These are phyloP conservation scores for Candida qinlingensis DNA, from an alignment of 805 yeast species.

Conservation along the genomic window DNA sequence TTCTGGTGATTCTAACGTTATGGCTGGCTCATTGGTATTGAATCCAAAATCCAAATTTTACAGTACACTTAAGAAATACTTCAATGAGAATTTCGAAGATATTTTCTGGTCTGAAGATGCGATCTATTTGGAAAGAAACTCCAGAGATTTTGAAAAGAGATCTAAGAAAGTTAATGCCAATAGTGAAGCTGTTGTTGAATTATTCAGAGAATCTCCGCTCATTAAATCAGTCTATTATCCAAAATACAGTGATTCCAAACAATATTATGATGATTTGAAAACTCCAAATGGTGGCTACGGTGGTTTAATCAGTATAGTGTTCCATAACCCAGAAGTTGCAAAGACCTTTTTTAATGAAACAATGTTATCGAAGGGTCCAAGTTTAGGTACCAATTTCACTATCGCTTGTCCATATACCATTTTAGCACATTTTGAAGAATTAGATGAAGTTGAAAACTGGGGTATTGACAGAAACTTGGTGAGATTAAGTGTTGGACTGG, in stretches of 20 bases:
- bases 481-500: constrained; percentile 82
- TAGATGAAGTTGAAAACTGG: constrained; percentile 74
- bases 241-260: constrained; percentile 41
- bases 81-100: constrained; percentile 60
- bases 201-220: constrained; percentile 42
- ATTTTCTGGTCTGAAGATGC: constrained; percentile 93
- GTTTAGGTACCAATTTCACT: constrained; percentile 85
- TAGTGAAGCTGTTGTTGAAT: constrained; percentile 47
- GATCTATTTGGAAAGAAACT: constrained; percentile 83
- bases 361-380: constrained; percentile 78
- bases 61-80: constrained; percentile 41
- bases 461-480: constrained; percentile 77
- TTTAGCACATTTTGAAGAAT: constrained; percentile 77
- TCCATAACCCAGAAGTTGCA: constrained; percentile 60
- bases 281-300: constrained; percentile 83
- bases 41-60: constrained; percentile 60
- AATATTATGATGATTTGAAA: constrained; percentile 66
- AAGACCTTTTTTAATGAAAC: constrained; percentile 67
- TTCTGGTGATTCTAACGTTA: constrained; percentile 90
- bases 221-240: constrained; percentile 75
- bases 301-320: constrained; percentile 72
- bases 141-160: constrained; percentile 77
- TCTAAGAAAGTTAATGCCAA: constrained; percentile 48
- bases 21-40: constrained; percentile 86
- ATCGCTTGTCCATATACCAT: constrained; percentile 87